A percentile compares a stretch with the other conserved stretches of the same genome.
These are phyloP conservation scores for Ulvella scutata DNA, from an alignment of 139 green algal species.

Conservation along the genomic window DNA sequence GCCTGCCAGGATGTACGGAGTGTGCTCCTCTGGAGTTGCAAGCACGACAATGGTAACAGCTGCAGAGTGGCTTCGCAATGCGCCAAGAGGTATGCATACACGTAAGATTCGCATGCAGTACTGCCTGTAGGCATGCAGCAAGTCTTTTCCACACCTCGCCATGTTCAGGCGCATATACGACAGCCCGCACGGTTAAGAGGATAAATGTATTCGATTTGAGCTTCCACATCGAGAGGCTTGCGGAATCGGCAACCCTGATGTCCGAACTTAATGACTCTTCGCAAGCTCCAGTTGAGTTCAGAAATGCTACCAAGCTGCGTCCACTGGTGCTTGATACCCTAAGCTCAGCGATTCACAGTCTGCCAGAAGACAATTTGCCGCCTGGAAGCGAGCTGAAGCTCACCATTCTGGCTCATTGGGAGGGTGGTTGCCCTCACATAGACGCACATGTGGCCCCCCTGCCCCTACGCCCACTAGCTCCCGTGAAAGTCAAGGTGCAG, in stretches of 20 bases:
- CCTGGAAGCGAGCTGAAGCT: neutral
- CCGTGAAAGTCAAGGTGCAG: constrained; percentile 26
- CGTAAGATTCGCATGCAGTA: neutral
- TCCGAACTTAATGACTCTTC: constrained; percentile 5
- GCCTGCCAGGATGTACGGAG: neutral
- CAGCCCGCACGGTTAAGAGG: constrained; percentile 27
- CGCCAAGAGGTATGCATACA: neutral
- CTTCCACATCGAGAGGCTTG: constrained; percentile 36
- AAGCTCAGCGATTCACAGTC: neutral
- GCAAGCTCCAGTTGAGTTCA: constrained; percentile 2
- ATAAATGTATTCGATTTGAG: constrained; percentile 31
- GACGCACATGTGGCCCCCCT: constrained; percentile 26
- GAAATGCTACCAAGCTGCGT: constrained; percentile 5
- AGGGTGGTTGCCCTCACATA: neutral
- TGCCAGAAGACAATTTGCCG: neutral
- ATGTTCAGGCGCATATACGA: constrained; percentile 42
- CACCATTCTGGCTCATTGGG: neutral
- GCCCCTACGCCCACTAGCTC: constrained; percentile 15
- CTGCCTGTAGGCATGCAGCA: neutral
- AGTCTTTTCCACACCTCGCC: neutral
- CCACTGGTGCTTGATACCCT: constrained; percentile 12
- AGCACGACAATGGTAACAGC: neutral
- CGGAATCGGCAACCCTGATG: constrained; percentile 30
- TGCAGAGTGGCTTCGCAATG: neutral
- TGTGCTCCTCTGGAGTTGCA: neutral